phyloP scores from a whole-genome alignment of 495 filamentous ascomycete species.

The Cudoniella acicularis region DNA sequence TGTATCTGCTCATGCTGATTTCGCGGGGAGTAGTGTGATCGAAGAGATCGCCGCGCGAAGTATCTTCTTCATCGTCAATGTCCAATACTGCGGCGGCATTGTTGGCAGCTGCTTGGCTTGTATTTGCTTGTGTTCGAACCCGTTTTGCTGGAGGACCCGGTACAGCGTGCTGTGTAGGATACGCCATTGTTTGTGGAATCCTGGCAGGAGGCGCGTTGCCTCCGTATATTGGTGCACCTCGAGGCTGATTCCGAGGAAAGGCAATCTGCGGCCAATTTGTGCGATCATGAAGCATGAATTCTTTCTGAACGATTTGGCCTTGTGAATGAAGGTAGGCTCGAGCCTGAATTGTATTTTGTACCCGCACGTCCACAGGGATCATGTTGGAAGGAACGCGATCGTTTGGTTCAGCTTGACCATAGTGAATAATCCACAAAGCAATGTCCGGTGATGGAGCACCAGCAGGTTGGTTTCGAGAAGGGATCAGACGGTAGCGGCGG shows the following conservation, averaged over 20 bases:
- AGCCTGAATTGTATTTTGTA: constrained; percentile 57
- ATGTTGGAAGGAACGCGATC: constrained; percentile 64
- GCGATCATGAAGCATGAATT: constrained; percentile 89
- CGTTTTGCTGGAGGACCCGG: constrained; percentile 46
- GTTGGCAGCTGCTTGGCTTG: constrained; percentile 25
- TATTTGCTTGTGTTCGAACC: constrained; percentile 25
- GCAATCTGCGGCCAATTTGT: constrained; percentile 84
- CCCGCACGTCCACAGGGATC: constrained; percentile 55
- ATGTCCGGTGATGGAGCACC: constrained; percentile 63
- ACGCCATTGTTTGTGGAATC: constrained; percentile 47
- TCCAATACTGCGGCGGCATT: constrained; percentile 28
- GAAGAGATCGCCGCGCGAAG: constrained; percentile 77
- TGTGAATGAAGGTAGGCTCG: constrained; percentile 68
- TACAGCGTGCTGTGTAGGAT: constrained; percentile 41
- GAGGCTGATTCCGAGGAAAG: constrained; percentile 51
- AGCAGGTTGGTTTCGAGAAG: constrained; percentile 54
- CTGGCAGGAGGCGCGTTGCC: constrained; percentile 28
- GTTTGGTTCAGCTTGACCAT: constrained; percentile 64
- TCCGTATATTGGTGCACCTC: constrained; percentile 28
- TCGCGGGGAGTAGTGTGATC: constrained; percentile 86
- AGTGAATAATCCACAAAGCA: constrained; percentile 92
- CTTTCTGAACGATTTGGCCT: constrained; percentile 81
- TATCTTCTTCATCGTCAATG: constrained; percentile 83
- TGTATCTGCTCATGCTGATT: constrained; percentile 77
- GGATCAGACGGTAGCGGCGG: constrained; percentile 77